Evolutionary conservation across 305 asterid species (phyloP), one percentile per base, ranked within the genome.

Genomic region (Plantago lanceolata): DNA sequence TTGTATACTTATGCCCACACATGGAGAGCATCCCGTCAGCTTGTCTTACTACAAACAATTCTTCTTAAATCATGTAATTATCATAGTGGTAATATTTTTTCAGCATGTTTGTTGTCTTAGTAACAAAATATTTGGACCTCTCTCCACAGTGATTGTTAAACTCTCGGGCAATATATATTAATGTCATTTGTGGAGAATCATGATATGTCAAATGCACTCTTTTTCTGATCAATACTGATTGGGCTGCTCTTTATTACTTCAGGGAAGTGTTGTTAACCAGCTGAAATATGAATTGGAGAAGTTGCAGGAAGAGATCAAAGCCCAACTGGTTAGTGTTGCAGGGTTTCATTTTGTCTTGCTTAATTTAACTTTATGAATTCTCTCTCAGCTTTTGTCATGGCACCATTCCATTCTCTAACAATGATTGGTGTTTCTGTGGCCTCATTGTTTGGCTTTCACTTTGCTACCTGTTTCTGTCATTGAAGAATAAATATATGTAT

Each of bases 261-360:
- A 90, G 99, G 97, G 97, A 66, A 58, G 90, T 75, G 73, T 78
- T 68, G 93, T 90, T 75, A 81, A 74, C 80, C 96, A 94, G 77
- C 77, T 94, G 68, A 88, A 84, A 75, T 76, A 71, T 71, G 93
- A 88, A 64, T 67, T 94, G 90, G 96, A 83, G 77, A 76, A 28
- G 72, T 66, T 94, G 69, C 96, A 86, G 71, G 89, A 71, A 57
- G 95, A 94, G 79, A 90, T 94, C 74, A 94, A 79, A 69, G 82
- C 75, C 58, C 87, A 79, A 48, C 70, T 88, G 95, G 99, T 94
- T 57, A 75, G 96, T 73, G 63, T 61, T 68, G 37, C 61, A 66
- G 26, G 60, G 40, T 33, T 4, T 31, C 19, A 47, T 35, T 53
- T 26, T 47, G 14, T 68, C 68, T 45, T 40, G 29, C 43, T 16